phyloP scores from a whole-genome alignment of 306 rosid genomes.

The Canavalia ensiformis region DNA sequence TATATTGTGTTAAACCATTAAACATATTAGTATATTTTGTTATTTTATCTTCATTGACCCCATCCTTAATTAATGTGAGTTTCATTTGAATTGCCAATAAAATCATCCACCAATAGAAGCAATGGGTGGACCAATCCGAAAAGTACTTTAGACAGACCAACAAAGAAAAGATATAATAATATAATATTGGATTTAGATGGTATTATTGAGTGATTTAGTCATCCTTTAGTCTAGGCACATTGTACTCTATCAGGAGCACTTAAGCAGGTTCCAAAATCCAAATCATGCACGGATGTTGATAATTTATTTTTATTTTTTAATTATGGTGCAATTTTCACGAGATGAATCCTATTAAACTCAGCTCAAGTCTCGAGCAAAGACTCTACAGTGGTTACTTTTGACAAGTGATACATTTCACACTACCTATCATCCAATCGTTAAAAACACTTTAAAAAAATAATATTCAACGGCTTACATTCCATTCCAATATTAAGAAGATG shows the following conservation, averaged over 20 bases:
- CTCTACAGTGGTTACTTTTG: slow-evolving; percentile 46
- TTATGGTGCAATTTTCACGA: slow-evolving; percentile 44
- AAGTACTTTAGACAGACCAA: background rate
- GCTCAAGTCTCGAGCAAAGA: slow-evolving; percentile 56
- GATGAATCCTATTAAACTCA: slow-evolving; percentile 35
- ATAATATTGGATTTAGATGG: slow-evolving; percentile 22
- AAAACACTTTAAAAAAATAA: background rate
- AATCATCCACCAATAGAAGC: background rate
- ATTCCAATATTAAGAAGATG: too few relatives aligned
- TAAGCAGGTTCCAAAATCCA: background rate
- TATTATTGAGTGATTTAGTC: background rate
- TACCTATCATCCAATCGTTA: background rate
- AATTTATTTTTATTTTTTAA: background rate
- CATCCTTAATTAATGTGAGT: too few relatives aligned
- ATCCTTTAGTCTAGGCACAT: slow-evolving; percentile 1
- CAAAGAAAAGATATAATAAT: background rate
- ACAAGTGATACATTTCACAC: slow-evolving; percentile 1
- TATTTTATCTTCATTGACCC: too few relatives aligned
- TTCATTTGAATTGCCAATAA: background rate
- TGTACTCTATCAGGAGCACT: background rate
- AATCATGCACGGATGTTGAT: background rate
- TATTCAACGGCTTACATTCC: too few relatives aligned
- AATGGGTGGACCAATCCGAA: slow-evolving; percentile 8
- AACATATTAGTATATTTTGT: too few relatives aligned
- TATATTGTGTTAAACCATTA: too few relatives aligned